Base-by-base conservation (phyloP, 495 filamentous ascomycete genomes). In the Aspergillus sclerotioniger region DNA sequence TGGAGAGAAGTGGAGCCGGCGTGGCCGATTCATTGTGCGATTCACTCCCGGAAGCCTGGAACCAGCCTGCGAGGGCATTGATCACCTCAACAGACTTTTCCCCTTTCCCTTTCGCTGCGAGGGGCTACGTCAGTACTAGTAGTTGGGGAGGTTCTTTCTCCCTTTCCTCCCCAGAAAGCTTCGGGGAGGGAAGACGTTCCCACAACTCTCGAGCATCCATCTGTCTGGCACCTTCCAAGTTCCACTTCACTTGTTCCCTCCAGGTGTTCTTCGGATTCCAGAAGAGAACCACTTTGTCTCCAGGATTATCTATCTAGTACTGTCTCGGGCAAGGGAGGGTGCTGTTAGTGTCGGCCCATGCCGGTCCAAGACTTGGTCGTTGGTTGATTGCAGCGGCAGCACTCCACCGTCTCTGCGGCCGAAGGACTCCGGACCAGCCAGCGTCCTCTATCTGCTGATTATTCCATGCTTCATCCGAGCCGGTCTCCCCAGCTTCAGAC, bases 351-450 rank as follows among this genome's bases (percentile, higher is more conserved):
- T 25, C 47, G 47, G 47, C 47, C 31, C 31, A 32, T 21, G 21
- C 47, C 47, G 46, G 47, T 50, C 9, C 47, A 8, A 50, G 47
- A 28, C 47, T 46, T 46, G 25, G 16, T 17, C 44, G 8, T 8
- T 50, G 31, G n/a, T 50, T 31, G 47, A 16, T 8, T 50, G 47
- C 31, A 32, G 15, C 47, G 25, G 25, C 31, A 28, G 21, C 21
- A 21, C 47, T 50, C 47, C 47, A 50, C 47, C 31, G 12, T 32
- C 31, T 7, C 31, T 13, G 25, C 25, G 28, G 25, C 28, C 20
- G 25, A 31, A 25, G 5, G 9, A 32, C 47, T 50, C 47, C 47
- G 47, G 46, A 49, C 46, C 46, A 49, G 46, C 46, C 46, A 49
- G 46, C 29, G 46, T 3, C 47, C 44, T 25, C 47, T 8, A n/a